Percentiles rank a stretch among this genome's conserved stretches.
Evolutionary conservation across 805 yeast species (phyloP).

Genomic region (Kodamaea jinghongensis): DNA sequence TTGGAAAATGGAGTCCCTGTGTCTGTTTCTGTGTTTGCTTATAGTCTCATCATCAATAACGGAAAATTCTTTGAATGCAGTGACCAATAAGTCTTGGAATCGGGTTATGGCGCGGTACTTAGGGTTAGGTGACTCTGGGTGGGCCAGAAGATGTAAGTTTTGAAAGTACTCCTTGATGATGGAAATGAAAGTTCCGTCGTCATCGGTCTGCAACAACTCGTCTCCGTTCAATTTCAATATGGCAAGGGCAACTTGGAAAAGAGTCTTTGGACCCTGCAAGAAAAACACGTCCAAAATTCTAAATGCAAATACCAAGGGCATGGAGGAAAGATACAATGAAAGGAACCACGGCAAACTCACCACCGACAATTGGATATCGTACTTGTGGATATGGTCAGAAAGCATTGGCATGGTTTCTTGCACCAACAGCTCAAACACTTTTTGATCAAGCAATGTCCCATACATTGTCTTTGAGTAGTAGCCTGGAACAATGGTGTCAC

Average conservation of each 20-base stretch:
- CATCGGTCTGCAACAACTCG: constrained; percentile 70
- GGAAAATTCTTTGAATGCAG: constrained; percentile 88
- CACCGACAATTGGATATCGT: constrained; percentile 89
- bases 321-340: constrained; percentile 82
- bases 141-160: constrained; percentile 73
- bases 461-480: constrained; percentile 97
- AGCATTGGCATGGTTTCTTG: constrained; percentile 85
- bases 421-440: constrained; percentile 87
- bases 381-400: constrained; percentile 73
- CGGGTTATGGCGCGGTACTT: constrained; percentile 68
- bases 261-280: constrained; percentile 81
- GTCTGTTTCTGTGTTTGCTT: constrained; percentile 62
- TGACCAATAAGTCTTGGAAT: constrained; percentile 86
- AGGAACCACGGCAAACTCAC: constrained; percentile 96
- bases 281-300: constrained; percentile 88
- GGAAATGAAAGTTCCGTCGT: constrained; percentile 89
- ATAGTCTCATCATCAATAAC: constrained; percentile 75
- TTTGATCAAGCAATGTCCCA: constrained; percentile 91
- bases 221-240: constrained; percentile 88
- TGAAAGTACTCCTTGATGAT: constrained; percentile 80
- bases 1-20: constrained; percentile 72
- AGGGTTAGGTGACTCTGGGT: constrained; percentile 65
- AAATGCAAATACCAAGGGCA: constrained; percentile 93
- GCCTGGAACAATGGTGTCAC: constrained; percentile 89
- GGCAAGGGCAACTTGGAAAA: constrained; percentile 93